These are phyloP conservation scores for Glomus cerebriforme DNA, from an alignment of 192 early-diverging fungal genomes.

Conservation along the genomic window DNA sequence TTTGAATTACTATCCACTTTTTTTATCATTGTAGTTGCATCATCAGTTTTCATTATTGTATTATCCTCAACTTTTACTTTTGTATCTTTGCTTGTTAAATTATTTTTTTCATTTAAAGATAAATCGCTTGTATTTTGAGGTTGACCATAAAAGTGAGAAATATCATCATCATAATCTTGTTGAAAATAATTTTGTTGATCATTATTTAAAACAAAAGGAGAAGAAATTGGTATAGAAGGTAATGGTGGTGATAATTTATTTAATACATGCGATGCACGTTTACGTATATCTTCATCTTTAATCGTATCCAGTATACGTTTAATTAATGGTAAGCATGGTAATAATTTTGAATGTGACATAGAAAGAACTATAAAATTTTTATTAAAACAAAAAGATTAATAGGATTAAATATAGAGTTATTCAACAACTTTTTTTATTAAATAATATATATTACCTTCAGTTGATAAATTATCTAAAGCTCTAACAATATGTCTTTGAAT, in stretches of 20 bases:
- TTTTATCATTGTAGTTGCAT: background rate
- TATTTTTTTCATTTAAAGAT: background rate
- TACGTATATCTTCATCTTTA: slow-evolving; percentile 44
- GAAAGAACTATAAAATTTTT: slow-evolving; percentile 4
- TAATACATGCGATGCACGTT: slow-evolving; percentile 42
- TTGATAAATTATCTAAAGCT: slow-evolving; percentile 57
- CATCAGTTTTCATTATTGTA: no score
- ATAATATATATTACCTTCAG: slow-evolving; percentile 34
- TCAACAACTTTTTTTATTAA: slow-evolving; percentile 38
- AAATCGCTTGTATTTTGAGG: background rate
- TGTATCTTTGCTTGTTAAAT: background rate
- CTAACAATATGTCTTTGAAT: slow-evolving; percentile 57
- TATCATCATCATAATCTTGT: background rate
- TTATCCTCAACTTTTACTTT: background rate
- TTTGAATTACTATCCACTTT: background rate
- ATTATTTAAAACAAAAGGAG: background rate
- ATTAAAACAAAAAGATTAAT: background rate
- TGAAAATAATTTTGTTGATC: background rate
- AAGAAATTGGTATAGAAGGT: background rate
- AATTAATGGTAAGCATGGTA: slow-evolving; percentile 41
- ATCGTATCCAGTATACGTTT: slow-evolving; percentile 42
- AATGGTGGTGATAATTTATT: slow-evolving; percentile 21
- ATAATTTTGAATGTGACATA: slow-evolving; percentile 3
- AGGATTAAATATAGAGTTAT: slow-evolving; percentile 32
- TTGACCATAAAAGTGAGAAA: background rate